Evolutionary conservation across 306 rosid genomes (phyloP).

Genomic region (Acmispon strigosus): DNA sequence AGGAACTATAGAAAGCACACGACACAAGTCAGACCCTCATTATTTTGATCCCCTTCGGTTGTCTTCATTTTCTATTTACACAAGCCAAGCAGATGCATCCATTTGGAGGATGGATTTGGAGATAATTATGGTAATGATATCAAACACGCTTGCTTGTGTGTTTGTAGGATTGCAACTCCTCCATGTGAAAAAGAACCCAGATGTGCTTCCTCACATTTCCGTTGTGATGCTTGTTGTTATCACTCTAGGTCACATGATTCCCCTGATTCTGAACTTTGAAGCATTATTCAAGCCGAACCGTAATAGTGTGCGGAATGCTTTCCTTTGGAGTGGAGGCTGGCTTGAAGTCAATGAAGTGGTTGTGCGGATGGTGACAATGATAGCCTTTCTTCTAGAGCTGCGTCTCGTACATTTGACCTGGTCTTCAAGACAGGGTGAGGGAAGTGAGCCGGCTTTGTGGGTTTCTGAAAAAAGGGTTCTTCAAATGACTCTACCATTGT

Average conservation of each 20-base stretch:
- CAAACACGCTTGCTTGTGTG: conserved; percentile 73
- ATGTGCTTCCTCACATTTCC: conserved; percentile 61
- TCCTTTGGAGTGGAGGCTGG: conserved; percentile 76
- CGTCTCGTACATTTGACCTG: conserved; percentile 72
- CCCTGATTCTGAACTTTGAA: conserved; percentile 71
- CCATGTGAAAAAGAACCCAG: conserved; percentile 54
- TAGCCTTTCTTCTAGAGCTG: conserved; percentile 70
- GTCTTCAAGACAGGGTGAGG: conserved; percentile 59
- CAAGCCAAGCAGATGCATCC: conserved; percentile 51
- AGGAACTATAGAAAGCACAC: conserved; percentile 71
- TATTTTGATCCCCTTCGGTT: conserved; percentile 56
- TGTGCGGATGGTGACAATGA: conserved; percentile 71
- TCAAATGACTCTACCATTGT: conserved; percentile 52
- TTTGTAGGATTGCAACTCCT: conserved; percentile 80
- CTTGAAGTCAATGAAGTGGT: conserved; percentile 75
- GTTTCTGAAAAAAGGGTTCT: conserved; percentile 59
- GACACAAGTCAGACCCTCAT: conserved; percentile 51
- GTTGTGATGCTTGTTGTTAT: conserved; percentile 60
- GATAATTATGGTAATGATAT: conserved; percentile 60
- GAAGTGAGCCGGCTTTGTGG: conserved; percentile 42
- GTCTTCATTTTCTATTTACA: conserved; percentile 48
- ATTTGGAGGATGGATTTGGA: conserved; percentile 87
- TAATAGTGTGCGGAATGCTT: conserved; percentile 32
- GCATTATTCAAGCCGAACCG: conserved; percentile 53
- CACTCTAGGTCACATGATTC: conserved; percentile 74